Base-by-base conservation (phyloP, 2,329 filamentous ascomycete genomes). In the Epichloe festucae region DNA sequence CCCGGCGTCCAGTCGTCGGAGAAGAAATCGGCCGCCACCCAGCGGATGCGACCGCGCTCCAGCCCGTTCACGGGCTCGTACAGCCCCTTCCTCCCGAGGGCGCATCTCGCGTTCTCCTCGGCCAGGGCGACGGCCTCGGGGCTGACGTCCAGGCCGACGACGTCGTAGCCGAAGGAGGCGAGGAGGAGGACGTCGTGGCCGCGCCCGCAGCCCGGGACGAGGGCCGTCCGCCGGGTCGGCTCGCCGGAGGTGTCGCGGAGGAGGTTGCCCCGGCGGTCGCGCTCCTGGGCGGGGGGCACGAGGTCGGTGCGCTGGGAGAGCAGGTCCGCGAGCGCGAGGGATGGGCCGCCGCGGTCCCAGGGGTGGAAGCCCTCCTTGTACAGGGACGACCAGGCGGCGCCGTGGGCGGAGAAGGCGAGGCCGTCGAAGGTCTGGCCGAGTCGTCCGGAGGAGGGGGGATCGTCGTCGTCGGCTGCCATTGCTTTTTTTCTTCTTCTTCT, bases 121-220 rank as follows among this genome's bases (percentile, higher is more conserved):
- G 78, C 79, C 36, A 69, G 69, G 11, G 72, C 65, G 8, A 73
- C 57, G 3, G 73, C 75, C 14, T 59, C 61, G 8, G 71, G 60
- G 44, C 81, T 82, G 51, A 78, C 76, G 62, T 94, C 89, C 2
- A 95, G 68, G 0, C 87, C 89, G 60, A 79, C 82, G 1, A 82
- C 81, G 66, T 94, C 84, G 63, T 87, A 93, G 1, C 89, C 89
- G 61, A 84, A 79, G 10, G 79, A 79, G 48, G 82, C 78, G 44
- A 95, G 75, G 39, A 95, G 72, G 10, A 88, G 73, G 2, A 89
- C 85, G 68, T 95, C 89, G 62, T 93, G 85, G 5, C 89, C 89
- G 46, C 79, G 77, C 0, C 89, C 89, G 66, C 89, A 95, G 5
- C 88, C 89, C 0, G 89, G 86, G 0, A 95, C 84, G 8, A 94